A percentile compares a stretch with the other conserved stretches of the same genome.
phyloP scores from a whole-genome alignment of 345 rosid species.

The rapeseed (Brassica napus) region Da-Ae NC_063437.1:18708501-18709000 shows the following conservation, averaged over 20 bases:
- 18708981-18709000: slow-evolving; percentile 28
- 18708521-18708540: slow-evolving; percentile 2
- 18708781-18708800: background rate
- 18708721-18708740: slow-evolving; percentile 29
- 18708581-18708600: slow-evolving; percentile 5
- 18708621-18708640: slow-evolving; percentile 18
- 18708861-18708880: slow-evolving; percentile 43
- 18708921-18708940: slow-evolving; percentile 7
- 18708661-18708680: slow-evolving; percentile 5
- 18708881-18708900: slow-evolving; percentile 38
- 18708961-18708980: slow-evolving; percentile 28
- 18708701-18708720: slow-evolving; percentile 7
- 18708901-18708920: slow-evolving; percentile 13
- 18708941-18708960: slow-evolving; percentile 13
- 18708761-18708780: slow-evolving; percentile 1
- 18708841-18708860: slow-evolving; percentile 32
- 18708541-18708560: slow-evolving; percentile 12
- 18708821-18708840: slow-evolving; percentile 28
- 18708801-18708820: background rate
- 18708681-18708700: slow-evolving; percentile 18
- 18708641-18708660: slow-evolving; percentile 15
- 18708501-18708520: slow-evolving; percentile 22
- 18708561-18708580: slow-evolving; percentile 2
- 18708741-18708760: slow-evolving; percentile 13
- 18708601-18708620: slow-evolving; percentile 1